Evolutionary conservation across 768 basidiomycete genomes (phyloP).

Genomic region (Wakefieldia striispora): DNA sequence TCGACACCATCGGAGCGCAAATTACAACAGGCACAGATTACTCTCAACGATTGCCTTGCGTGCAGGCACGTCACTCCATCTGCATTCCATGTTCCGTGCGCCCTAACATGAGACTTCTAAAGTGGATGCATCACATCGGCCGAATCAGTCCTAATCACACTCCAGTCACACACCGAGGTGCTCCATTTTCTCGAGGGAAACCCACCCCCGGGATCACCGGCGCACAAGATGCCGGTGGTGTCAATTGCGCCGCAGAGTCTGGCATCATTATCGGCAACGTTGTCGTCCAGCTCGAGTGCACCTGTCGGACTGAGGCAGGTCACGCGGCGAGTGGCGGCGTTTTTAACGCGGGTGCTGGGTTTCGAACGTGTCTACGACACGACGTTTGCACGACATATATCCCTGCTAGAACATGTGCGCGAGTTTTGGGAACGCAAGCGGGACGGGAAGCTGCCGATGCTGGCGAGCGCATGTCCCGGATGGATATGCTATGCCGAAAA

Average conservation of each 20-base stretch:
- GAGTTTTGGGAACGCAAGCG: constrained; percentile 77
- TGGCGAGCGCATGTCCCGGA: constrained; percentile 95
- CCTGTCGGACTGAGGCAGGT: constrained; percentile 54
- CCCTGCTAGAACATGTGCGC: constrained; percentile 72
- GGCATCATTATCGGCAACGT: constrained; percentile 71
- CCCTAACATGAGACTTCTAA: constrained; percentile 11
- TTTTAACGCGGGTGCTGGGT: constrained; percentile 65
- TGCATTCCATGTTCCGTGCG: background rate
- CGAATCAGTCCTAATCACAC: constrained; percentile 93
- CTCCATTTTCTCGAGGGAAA: constrained; percentile 71
- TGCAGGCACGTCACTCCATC: constrained; percentile 69
- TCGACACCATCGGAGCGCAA: constrained; percentile 46
- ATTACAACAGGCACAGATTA: constrained; percentile 92
- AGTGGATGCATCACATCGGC: constrained; percentile 99
- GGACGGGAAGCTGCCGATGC: constrained; percentile 67
- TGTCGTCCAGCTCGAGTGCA: constrained; percentile 45
- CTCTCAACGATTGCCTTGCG: constrained; percentile 94
- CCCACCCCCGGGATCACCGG: constrained; percentile 36
- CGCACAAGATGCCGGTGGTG: constrained; percentile 60
- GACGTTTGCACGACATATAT: constrained; percentile 88
- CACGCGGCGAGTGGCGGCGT: constrained; percentile 68
- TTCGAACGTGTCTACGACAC: constrained; percentile 90
- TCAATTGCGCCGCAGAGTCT: constrained; percentile 91
- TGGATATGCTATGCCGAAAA: constrained; percentile 99
- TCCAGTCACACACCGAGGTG: constrained; percentile 94